Evolutionary conservation across 2,329 filamentous ascomycete species (phyloP).

Genomic region (Colletotrichum theobromicola): DNA sequence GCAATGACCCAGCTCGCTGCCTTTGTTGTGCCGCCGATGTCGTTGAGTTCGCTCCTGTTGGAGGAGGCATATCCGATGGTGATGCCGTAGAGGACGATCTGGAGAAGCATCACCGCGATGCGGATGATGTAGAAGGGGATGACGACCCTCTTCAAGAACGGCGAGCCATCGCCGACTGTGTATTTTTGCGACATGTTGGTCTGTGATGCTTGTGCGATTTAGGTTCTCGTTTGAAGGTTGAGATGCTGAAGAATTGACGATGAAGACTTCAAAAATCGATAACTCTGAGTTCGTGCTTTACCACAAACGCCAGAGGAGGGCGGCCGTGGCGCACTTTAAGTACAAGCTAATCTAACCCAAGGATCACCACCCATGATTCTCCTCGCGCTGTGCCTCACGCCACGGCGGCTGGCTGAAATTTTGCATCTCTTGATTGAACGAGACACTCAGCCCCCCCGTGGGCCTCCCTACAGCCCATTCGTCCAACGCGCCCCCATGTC

Average conservation of each 20-base stretch:
- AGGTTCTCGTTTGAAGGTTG: background rate
- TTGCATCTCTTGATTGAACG: background rate
- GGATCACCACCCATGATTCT: background rate
- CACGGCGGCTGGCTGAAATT: background rate
- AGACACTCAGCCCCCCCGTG: background rate
- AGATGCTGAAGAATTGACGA: background rate
- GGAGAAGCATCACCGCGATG: constrained; percentile 32
- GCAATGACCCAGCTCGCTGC: constrained; percentile 21
- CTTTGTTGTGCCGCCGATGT: background rate
- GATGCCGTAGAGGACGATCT: constrained; percentile 28
- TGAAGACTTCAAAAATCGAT: background rate
- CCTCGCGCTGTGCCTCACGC: background rate
- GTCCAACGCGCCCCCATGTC: background rate
- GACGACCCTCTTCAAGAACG: constrained; percentile 38
- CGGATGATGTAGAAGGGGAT: constrained; percentile 39
- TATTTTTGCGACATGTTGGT: constrained; percentile 28
- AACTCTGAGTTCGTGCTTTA: background rate
- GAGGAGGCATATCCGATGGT: constrained; percentile 23
- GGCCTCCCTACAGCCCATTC: background rate
- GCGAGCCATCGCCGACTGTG: constrained; percentile 33
- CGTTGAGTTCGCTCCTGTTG: constrained; percentile 20
- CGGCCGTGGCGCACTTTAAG: background rate
- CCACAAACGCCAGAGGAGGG: background rate
- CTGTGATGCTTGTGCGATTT: background rate
- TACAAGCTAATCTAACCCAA: background rate